Evolutionary conservation across 805 yeast species (phyloP).

Genomic region (Kodamaea restingae): DNA sequence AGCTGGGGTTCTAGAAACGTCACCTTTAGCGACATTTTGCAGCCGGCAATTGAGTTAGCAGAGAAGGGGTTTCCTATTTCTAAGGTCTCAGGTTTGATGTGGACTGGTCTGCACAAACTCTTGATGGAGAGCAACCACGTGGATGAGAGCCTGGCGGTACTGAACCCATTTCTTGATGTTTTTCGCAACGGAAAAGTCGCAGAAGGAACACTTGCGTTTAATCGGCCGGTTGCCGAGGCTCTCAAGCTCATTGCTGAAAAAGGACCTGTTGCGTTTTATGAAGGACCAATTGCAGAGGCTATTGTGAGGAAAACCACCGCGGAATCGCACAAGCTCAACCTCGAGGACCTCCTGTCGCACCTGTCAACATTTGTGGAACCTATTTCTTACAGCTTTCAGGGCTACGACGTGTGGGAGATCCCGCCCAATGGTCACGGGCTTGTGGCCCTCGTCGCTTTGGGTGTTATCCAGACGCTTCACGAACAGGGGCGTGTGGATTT

Average conservation of each 20-base stretch:
- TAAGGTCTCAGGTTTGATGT: conserved; percentile 48
- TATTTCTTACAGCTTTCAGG: conserved; percentile 48
- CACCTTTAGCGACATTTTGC: conserved; percentile 50
- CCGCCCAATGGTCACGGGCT: conserved; percentile 85
- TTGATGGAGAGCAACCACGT: neutral
- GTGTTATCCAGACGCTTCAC: conserved; percentile 56
- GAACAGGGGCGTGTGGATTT: conserved; percentile 40
- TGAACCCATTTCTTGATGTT: conserved; percentile 22
- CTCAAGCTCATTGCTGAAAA: conserved; percentile 46
- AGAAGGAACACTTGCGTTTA: conserved; percentile 55
- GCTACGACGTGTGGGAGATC: conserved; percentile 64
- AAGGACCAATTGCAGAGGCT: conserved; percentile 64
- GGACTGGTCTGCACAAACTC: conserved; percentile 29
- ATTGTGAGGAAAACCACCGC: conserved; percentile 51
- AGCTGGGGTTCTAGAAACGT: conserved; percentile 73
- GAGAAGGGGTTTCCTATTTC: conserved; percentile 64
- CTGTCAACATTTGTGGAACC: conserved; percentile 64
- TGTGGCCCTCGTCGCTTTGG: conserved; percentile 68
- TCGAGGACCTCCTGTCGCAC: conserved; percentile 56
- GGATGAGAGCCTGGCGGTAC: too few relatives aligned
- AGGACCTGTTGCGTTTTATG: conserved; percentile 67
- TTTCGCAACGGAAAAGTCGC: conserved; percentile 29
- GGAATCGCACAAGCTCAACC: conserved; percentile 54
- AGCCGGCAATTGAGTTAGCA: conserved; percentile 67
- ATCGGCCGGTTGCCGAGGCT: conserved; percentile 50